Evolutionary conservation across 192 early-diverging fungal species (phyloP), one percentile per base, ranked within the genome.

Genomic region (Coemansia sp.): DNA sequence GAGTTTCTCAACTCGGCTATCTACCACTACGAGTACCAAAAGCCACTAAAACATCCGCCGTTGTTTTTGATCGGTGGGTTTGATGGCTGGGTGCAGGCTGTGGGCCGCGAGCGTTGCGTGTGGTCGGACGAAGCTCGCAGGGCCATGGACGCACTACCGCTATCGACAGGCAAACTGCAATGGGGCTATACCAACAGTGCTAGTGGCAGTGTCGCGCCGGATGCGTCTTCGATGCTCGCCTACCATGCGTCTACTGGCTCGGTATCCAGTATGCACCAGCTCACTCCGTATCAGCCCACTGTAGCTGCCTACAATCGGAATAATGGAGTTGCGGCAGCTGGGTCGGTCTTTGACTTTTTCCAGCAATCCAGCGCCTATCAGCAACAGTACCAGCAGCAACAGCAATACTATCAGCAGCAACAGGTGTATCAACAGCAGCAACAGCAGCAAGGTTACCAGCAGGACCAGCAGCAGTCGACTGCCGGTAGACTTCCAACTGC

Each of bases 51-150:
- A 36, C 76, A 83, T 27, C 66, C 71, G 39, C 94, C 94, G 1
- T 81, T 93, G 53, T 72, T 97, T 31, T 72, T 97, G 10, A 61
- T 81, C 8, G 96, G 96, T 15, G 96, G 96, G 0, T 94, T 94
- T 79, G 79, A 88, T 39, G 92, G 87, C 3, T 97, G 96, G 96
- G 68, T 70, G 22, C 63, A 74, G 0, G 85, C 76, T 16, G 68
- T 89, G 39, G 87, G 86, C 7, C 78, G 63, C 22, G 68, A 70
- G 2, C 29, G 47, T 18, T 82, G 80, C 46, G 8, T 68, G 33
- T 82, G 80, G 80, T 76, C 75, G 0, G 69, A 82, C 11, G 72
- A 70, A 15, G 69, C 80, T 0, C 66, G 52, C 6, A 40, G 58
- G 18, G 70, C 53, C 22, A 60, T 60, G 57, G 29, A 34, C 57